Percentiles rank a stretch among this genome's conserved stretches.
These are phyloP conservation scores for Funneliformis caledonium DNA, from an alignment of 371 early-diverging fungal genomes.

Conservation along the genomic window DNA sequence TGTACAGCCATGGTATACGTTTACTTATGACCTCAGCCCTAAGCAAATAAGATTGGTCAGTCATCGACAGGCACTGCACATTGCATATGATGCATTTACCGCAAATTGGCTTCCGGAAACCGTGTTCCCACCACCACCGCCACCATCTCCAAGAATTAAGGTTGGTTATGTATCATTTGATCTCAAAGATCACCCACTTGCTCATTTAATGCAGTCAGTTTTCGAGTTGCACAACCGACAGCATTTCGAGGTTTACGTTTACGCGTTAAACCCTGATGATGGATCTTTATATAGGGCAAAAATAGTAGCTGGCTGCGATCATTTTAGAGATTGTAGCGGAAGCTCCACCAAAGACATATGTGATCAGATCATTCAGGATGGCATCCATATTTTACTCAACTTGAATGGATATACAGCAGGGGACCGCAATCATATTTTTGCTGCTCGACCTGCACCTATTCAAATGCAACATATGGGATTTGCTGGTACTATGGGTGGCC, in stretches of 20 bases:
- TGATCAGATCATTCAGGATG: conserved; percentile 80
- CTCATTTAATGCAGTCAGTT: conserved; percentile 93
- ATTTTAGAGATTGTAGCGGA: conserved; percentile 37
- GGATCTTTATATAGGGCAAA: conserved; percentile 79
- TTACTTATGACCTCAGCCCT: conserved; percentile 84
- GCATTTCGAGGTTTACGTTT: conserved; percentile 76
- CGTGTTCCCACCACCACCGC: conserved; percentile 81
- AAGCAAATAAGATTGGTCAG: conserved; percentile 87
- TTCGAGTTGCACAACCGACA: conserved; percentile 86
- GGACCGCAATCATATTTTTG: conserved; percentile 92
- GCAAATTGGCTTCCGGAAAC: conserved; percentile 72
- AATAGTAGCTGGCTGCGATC: conserved; percentile 79
- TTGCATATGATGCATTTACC: conserved; percentile 69
- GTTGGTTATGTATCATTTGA: conserved; percentile 93
- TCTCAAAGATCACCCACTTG: conserved; percentile 90
- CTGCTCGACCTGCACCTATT: conserved; percentile 87
- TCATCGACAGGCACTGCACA: conserved; percentile 83
- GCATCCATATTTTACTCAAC: conserved; percentile 87
- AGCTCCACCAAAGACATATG: conserved; percentile 54
- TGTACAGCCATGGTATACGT: conserved; percentile 87
- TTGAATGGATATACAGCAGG: conserved; percentile 95
- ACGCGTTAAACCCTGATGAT: conserved; percentile 84
- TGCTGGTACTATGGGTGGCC: conserved; percentile 88
- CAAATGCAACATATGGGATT: conserved; percentile 92
- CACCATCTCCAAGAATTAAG: conserved; percentile 64